Base-by-base conservation (phyloP, 2,329 filamentous ascomycete genomes). In the Alternaria conjuncta region DNA sequence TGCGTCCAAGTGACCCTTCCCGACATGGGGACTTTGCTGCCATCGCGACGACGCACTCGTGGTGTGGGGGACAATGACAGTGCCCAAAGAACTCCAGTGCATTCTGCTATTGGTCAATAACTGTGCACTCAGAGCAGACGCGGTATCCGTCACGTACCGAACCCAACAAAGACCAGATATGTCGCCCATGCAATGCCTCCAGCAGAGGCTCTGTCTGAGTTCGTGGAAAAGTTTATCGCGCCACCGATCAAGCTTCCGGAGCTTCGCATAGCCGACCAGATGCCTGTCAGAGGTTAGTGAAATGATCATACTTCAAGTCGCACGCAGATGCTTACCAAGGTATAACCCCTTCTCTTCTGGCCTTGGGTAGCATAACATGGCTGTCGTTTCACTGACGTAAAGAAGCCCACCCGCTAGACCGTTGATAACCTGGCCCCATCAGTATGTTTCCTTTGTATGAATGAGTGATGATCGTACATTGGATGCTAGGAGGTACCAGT, bases 191-290 rank as follows among this genome's bases (percentile, higher is more conserved):
- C 58, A 26, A 64, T 28, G 11, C 61, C 61, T 25, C 61, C 61
- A 25, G 26, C 46, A 23, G 36, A 11, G 53, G 32, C 18, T 62
- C 44, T n/a, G 21, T 50, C 28, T 28, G 55, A 18, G 6, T 65
- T 65, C 3, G 56, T 65, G 10, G 63, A 65, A 13, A 65, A 65
- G 20, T 65, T 65, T 23, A 65, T 65, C 13, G 50, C 63, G 7
- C 63, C 63, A 26, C 63, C 63, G 46, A 65, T 65, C 13, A 63
- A 51, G 45, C 63, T 65, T 23, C 63, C 63, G 15, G 30, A 53
- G 50, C 46, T 65, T 56, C 63, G 63, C 63, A 65, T 65, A 25
- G 63, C 63, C 10, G 63, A 65, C 63, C 63, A 65, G 26, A 63
- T 55, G 9, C 61, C 61, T 64, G 6, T 26, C 25, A 45, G 15